Base-by-base conservation (phyloP, 2,329 filamentous ascomycete species). In the Zelopaecilomyces penicillatus region DNA sequence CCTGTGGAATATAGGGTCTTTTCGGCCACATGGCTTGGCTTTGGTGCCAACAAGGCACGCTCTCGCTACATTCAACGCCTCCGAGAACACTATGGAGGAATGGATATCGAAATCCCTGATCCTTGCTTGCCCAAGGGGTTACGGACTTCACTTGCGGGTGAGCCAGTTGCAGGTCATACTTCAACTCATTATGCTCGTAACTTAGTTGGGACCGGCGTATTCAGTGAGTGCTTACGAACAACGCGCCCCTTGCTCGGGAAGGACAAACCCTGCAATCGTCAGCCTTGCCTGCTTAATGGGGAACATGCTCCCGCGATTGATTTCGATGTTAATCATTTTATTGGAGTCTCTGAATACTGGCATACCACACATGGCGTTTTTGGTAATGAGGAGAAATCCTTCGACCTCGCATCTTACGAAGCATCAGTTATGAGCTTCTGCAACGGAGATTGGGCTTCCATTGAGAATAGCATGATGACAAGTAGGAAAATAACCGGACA, bases 321-420 rank as follows among this genome's bases (percentile, higher is more conserved):
- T 61, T 98, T 97, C 58, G 84, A 93, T 50, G 83, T 97, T 32
- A 98, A 98, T 57, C 94, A 96, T 62, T 98, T 98, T 57, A 83
- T 98, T 29, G 93, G 93, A 8, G 91, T 98, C 4, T 97, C 91
- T 1, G 93, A 98, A 61, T 98, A 95, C 65, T 98, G 93, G 91
- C 93, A 98, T 63, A 95, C 91, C 0, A 98, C 93, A 0, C 93
- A 98, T 56, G 89, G 93, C 44, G 83, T 97, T 2, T 97, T 98
- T 55, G 81, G 80, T 4, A 81, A 87, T 51, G 75, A 78, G 49
- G 83, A 86, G 53, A 86, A 89, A 54, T 80, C 86, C 0, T 98
- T 97, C 62, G 89, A 97, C 57, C 87, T 95, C 54, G 78, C 83
- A 49, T 89, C 85, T 0, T 98, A 97, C 56, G 90, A 97, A 59